Base-by-base conservation (phyloP, 352 stramenopile genomes). In the Phytophthora pistaciae region DNA sequence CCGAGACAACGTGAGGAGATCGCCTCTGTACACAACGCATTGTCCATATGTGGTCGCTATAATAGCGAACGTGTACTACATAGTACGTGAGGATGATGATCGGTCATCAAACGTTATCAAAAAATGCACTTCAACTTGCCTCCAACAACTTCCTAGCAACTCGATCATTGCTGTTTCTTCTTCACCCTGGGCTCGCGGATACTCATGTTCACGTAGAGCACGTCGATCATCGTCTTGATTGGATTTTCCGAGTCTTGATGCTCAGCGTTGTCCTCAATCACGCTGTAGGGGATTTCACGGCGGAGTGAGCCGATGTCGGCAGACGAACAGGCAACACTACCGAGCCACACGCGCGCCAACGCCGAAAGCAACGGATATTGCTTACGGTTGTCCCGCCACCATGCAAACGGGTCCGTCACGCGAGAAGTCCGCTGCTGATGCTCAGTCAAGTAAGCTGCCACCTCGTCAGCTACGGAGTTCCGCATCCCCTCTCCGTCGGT, bases 141-240 rank as follows among this genome's bases (percentile, higher is more conserved):
- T 29, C 25, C 3, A 29, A 29, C 25, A 29, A 29, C 3, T 5
- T 29, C 25, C 25, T 29, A 29, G 25, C 25, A 29, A 29, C 50
- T 29, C 50, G 54, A 11, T 86, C 80, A 53, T 64, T 67, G 3
- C 55, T 60, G 25, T 46, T 78, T 60, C 16, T 74, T 57, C 10
- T 58, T 91, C 83, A 44, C 79, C 53, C 7, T 88, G 72, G 4
- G 80, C 20, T 59, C 36, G 36, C 60, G 49, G 1, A 68, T 23
- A 18, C 52, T 63, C 52, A 50, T 52, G 29, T 68, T 52, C 61
- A 62, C 11, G 52, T 62, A 68, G 14, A 68, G 13, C 38, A 68
- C 54, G 52, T 63, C 56, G 36, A 36, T 56, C 40, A 52, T 68
- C 5, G 52, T 55, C 20, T 68, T 38, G 23, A 29, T 36, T 6